Base-by-base conservation (phyloP, 768 basidiomycete genomes). In the Rossbeevera mucosa region DNA sequence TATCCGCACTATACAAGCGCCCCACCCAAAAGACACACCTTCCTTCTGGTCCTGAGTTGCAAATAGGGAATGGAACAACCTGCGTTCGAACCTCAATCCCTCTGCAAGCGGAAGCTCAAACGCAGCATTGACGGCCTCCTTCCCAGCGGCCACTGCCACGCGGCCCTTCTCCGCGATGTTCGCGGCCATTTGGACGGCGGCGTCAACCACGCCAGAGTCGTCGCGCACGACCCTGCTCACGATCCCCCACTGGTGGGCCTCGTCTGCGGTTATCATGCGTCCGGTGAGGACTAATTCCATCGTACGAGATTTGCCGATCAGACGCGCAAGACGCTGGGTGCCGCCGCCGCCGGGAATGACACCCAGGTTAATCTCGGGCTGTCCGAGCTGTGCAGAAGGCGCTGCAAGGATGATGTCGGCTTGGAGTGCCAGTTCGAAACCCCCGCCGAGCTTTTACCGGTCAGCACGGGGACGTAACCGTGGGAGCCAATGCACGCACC, bases 261-360 rank as follows among this genome's bases (percentile, higher is more conserved):
- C 90, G 51, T 80, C 72, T 1, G 94, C 95, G 47, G 77, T 71
- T 63, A 96, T 79, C 56, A 74, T 86, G 29, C 90, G 82, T 4
- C 95, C 94, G 0, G 94, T 96, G 44, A 97, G 77, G 41, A 91
- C 81, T 69, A 97, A 73, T 66, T 98, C 95, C 95, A 97, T 98
- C 14, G 94, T 80, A 56, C 90, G 82, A 8, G 91, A 91, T 72
- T 96, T 97, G 41, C 95, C 95, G 57, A 97, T 80, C 9, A 86
- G 78, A 56, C 77, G 82, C 13, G 89, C 82, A 49, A 98, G 82
- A 40, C 94, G 87, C 64, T 98, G 94, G 2, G 93, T 91, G 5
- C 94, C 94, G 26, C 94, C 95, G 8, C 88, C 92, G 3, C 94
- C 94, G 14, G 94, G 94, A 64, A 97, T 96, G 55, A 91, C 85